Evolutionary conservation across 2,329 filamentous ascomycete genomes (phyloP).

Genomic region (Podosphaera fusca): DNA sequence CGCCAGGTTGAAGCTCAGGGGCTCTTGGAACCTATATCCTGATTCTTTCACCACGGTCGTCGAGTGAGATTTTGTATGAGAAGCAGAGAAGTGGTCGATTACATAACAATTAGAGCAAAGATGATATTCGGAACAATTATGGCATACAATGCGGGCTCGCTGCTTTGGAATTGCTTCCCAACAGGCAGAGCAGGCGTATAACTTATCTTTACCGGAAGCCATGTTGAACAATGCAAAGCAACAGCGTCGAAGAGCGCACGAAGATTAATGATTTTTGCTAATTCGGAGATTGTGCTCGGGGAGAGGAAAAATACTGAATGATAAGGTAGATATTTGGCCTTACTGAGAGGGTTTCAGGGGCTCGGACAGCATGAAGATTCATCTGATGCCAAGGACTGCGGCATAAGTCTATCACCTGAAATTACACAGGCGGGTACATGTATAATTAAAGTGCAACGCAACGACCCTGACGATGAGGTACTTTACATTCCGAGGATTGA

Average conservation of each 20-base stretch:
- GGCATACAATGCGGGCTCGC: conserved; percentile 5
- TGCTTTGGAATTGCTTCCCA: conserved; percentile 2
- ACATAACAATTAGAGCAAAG: conserved; percentile 12
- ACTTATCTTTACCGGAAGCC: not conserved
- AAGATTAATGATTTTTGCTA: not conserved
- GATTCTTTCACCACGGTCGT: conserved; percentile 7
- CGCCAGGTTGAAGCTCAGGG: conserved; percentile 4
- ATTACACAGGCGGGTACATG: not conserved
- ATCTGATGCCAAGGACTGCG: not conserved
- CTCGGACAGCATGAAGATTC: not conserved
- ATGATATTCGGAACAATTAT: conserved; percentile 6
- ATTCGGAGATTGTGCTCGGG: not conserved
- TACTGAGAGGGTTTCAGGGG: not conserved
- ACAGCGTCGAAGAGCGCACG: not conserved
- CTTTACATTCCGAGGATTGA: not conserved
- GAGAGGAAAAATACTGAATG: not conserved
- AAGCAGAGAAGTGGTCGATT: conserved; percentile 6
- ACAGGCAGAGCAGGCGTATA: conserved; percentile 5
- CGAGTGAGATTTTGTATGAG: conserved; percentile 6
- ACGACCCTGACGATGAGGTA: not conserved
- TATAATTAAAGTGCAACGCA: not conserved
- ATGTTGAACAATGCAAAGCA: not conserved
- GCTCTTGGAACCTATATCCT: conserved; percentile 5
- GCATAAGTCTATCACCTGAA: not conserved
- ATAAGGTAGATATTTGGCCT: not conserved